These are phyloP conservation scores for Sugiyamaella chiloensis DNA, from an alignment of 805 yeast genomes.

Conservation along the genomic window DNA sequence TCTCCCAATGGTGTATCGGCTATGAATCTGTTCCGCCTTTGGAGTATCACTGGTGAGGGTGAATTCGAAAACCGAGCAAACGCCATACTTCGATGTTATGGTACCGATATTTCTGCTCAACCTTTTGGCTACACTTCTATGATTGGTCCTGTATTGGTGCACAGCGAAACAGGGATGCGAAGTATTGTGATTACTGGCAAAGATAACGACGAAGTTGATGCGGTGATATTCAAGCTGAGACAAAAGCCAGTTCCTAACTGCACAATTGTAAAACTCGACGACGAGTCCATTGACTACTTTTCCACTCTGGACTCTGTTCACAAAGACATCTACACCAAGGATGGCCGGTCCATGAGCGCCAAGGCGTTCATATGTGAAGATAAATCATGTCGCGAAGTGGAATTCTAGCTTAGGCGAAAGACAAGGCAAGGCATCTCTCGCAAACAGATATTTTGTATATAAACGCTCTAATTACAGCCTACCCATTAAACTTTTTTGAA, in stretches of 20 bases:
- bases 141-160: slow-evolving; percentile 21
- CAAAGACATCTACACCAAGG: background rate
- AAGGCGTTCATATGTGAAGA: background rate
- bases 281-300: slow-evolving; percentile 17
- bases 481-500: no score
- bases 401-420: background rate
- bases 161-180: slow-evolving; percentile 17
- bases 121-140: slow-evolving; percentile 26
- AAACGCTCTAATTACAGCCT: no score
- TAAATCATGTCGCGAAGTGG: background rate
- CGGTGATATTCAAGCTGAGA: slow-evolving; percentile 2
- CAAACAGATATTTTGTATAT: no score
- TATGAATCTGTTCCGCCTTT: slow-evolving; percentile 31
- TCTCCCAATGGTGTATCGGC: slow-evolving; percentile 36
- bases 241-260: slow-evolving; percentile 11
- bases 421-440: no score
- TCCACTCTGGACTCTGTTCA: background rate
- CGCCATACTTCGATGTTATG: slow-evolving; percentile 21
- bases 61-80: slow-evolving; percentile 17
- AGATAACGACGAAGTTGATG: slow-evolving; percentile 8
- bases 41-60: slow-evolving; percentile 12
- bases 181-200: slow-evolving; percentile 19
- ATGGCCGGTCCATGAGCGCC: background rate
- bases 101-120: slow-evolving; percentile 24
- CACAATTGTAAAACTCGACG: slow-evolving; percentile 19